Conservation (phyloP, 2,329 filamentous ascomycete genomes). For the Aspergillus hiratsukae region DNA sequence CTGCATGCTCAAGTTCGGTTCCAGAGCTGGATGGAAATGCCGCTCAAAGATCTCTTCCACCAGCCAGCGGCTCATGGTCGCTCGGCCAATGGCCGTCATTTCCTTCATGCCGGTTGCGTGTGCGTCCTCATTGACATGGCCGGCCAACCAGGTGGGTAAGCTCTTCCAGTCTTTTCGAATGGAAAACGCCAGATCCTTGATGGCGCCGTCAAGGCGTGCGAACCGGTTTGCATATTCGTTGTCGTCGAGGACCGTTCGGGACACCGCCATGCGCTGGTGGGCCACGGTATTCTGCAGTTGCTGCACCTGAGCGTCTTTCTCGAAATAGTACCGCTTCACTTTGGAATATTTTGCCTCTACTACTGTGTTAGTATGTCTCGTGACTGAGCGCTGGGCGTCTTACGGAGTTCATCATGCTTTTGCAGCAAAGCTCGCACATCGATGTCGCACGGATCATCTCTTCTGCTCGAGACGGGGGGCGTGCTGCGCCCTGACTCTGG, state of each 20-base stretch:
- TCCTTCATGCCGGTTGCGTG: conserved; percentile 87
- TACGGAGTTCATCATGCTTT: conserved; percentile 46
- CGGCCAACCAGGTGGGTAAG: conserved; percentile 74
- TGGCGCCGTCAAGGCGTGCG: conserved; percentile 84
- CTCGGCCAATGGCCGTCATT: conserved; percentile 92
- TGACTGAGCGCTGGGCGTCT: conserved; percentile 11
- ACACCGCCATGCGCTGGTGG: conserved; percentile 90
- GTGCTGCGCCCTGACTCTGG: conserved; percentile 45
- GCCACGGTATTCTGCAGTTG: conserved; percentile 96
- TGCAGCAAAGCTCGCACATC: conserved; percentile 43
- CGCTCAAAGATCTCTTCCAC: conserved; percentile 87
- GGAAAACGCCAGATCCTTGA: conserved; percentile 91
- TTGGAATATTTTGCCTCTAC: conserved; percentile 94
- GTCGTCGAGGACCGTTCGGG: conserved; percentile 89
- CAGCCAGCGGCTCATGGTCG: conserved; percentile 83
- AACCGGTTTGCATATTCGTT: conserved; percentile 89
- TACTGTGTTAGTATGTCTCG: conserved; percentile 3
- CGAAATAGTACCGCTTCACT: conserved; percentile 96
- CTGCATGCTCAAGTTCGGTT: conserved; percentile 67
- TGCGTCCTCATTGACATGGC: conserved; percentile 78
- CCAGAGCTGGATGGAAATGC: conserved; percentile 87
- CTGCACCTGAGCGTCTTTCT: conserved; percentile 83
- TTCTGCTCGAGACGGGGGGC: conserved; percentile 26
- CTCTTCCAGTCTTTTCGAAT: conserved; percentile 90
- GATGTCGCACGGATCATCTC: conserved; percentile 38